phyloP scores from a whole-genome alignment of 179 eudicot genomes.

The Pouteria campechiana region DNA sequence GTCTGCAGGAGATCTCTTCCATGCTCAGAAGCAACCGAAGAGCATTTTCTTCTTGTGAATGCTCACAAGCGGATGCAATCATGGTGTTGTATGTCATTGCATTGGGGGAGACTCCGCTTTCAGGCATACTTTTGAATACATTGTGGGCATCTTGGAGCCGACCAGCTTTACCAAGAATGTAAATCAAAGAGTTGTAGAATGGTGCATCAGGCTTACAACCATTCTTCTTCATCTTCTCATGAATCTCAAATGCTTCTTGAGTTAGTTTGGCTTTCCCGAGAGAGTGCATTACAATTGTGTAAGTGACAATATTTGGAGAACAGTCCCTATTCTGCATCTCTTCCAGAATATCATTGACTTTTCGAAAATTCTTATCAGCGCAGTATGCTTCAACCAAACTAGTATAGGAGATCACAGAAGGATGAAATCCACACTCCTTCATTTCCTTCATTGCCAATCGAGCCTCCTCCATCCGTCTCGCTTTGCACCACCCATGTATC shows the following conservation, averaged over 20 bases:
- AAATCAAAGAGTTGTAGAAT: constrained; percentile 51
- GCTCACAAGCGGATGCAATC: constrained; percentile 45
- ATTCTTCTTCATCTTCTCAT: constrained; percentile 45
- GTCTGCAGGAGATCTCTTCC: constrained; percentile 48
- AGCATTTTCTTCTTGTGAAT: constrained; percentile 65
- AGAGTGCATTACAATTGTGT: constrained; percentile 62
- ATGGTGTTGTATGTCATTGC: constrained; percentile 52
- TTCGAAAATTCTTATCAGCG: constrained; percentile 49
- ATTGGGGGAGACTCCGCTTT: constrained; percentile 36
- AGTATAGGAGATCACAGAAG: constrained; percentile 53
- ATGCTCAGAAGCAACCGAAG: constrained; percentile 49
- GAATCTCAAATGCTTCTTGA: constrained; percentile 41
- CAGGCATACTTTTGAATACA: constrained; percentile 56
- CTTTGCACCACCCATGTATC: constrained; percentile 79
- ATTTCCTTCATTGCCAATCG: constrained; percentile 34
- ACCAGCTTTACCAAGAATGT: constrained; percentile 35
- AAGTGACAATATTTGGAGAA: constrained; percentile 56
- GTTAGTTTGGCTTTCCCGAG: constrained; percentile 64
- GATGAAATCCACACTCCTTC: constrained; percentile 42
- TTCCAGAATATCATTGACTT: constrained; percentile 39
- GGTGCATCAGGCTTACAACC: constrained; percentile 49
- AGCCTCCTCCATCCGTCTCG: constrained; percentile 40
- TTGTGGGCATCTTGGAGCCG: constrained; percentile 59
- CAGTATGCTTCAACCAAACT: constrained; percentile 49
- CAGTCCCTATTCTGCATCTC: constrained; percentile 59